These are phyloP conservation scores for Trichoderma afroharzianum DNA, from an alignment of 2,329 filamentous ascomycete species.

Conservation along the genomic window DNA sequence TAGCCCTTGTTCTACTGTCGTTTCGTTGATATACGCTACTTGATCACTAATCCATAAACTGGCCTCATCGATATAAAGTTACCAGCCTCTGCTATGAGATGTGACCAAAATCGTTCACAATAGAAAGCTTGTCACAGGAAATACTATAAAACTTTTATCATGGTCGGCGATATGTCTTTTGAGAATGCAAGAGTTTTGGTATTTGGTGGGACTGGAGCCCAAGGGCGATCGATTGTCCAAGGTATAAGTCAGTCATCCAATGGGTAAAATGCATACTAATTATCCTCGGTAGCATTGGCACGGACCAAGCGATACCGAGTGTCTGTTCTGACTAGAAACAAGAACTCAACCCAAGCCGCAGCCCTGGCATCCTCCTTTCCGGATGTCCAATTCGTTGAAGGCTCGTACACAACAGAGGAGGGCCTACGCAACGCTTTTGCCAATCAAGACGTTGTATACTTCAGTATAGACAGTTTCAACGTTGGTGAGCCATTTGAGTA, in stretches of 20 bases:
- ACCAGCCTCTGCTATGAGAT: not conserved
- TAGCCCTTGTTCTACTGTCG: not conserved
- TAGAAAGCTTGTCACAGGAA: fast-evolving
- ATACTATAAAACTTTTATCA: not conserved
- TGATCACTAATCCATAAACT: not conserved
- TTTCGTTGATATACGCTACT: not conserved
- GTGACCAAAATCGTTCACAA: not conserved
- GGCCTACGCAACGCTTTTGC: not conserved
- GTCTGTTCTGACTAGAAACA: not conserved
- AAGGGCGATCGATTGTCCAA: not conserved
- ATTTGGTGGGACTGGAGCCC: not conserved
- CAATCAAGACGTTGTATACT: not conserved
- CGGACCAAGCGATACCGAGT: not conserved
- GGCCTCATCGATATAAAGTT: not conserved
- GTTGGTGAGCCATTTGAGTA: not conserved
- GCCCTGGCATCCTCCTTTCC: not conserved
- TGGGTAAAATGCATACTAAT: not conserved
- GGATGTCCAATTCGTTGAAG: not conserved
- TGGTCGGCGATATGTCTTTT: not conserved
- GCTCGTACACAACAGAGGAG: not conserved
- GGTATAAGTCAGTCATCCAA: not conserved
- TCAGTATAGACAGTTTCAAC: not conserved
- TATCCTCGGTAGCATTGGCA: not conserved
- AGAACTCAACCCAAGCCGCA: not conserved
- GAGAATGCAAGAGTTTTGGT: not conserved